These are phyloP conservation scores for Candida endomychidarum DNA, from an alignment of 805 yeast species.

Conservation along the genomic window DNA sequence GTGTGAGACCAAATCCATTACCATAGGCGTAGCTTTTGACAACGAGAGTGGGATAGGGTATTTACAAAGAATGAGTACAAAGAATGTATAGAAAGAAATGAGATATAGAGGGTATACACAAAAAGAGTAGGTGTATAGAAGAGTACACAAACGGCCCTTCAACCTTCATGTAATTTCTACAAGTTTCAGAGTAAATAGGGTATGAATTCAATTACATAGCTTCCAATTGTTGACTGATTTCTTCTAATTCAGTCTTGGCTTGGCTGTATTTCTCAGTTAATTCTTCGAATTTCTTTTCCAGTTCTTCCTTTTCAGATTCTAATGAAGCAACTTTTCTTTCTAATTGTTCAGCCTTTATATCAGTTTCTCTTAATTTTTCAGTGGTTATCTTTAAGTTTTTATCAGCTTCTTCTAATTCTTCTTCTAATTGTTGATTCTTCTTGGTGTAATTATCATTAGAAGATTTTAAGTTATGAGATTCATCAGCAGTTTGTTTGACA, in stretches of 20 bases:
- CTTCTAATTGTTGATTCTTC: conserved; percentile 86
- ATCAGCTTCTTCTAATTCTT: conserved; percentile 88
- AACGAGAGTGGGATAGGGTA: no score
- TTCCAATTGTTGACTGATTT: conserved; percentile 94
- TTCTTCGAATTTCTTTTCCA: conserved; percentile 90
- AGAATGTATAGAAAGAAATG: no score
- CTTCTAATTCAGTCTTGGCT: conserved; percentile 93
- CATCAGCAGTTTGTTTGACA: conserved; percentile 85
- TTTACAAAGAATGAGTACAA: no score
- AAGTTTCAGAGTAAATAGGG: no score
- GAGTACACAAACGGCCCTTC: no score
- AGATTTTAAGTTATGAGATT: conserved; percentile 82
- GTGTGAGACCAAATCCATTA: no score
- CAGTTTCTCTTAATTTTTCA: conserved; percentile 91
- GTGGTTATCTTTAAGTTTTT: conserved; percentile 89
- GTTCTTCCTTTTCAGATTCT: conserved; percentile 87
- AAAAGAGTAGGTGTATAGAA: not conserved
- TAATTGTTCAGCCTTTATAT: conserved; percentile 92
- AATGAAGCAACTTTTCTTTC: conserved; percentile 91
- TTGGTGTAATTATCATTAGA: conserved; percentile 88
- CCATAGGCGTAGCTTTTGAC: no score
- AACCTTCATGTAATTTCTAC: no score
- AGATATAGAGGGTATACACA: no score
- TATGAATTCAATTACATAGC: conserved; percentile 45
- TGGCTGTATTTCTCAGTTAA: conserved; percentile 74